Conservation (phyloP, 805 yeast species). For the Crinitomyces ghanaensis region DNA sequence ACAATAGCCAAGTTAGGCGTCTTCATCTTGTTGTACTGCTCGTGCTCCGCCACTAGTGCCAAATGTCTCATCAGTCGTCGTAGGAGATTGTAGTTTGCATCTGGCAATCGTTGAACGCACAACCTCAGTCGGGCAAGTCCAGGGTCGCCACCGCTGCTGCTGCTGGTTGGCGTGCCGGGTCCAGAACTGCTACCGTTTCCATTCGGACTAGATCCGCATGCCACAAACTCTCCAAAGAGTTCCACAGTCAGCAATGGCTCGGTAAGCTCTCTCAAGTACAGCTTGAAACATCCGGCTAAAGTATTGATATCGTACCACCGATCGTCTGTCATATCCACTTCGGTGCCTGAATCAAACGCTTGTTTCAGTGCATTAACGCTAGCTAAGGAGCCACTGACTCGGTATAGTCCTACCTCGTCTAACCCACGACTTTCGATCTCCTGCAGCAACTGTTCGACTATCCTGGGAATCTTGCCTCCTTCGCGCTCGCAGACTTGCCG, state of each 20-base stretch:
- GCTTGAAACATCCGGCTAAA: constrained; percentile 77
- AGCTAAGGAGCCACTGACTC: constrained; percentile 56
- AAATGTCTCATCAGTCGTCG: constrained; percentile 60
- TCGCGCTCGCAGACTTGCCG: constrained; percentile 67
- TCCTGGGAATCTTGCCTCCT: constrained; percentile 45
- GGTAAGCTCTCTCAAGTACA: constrained; percentile 75
- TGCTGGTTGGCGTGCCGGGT: too few species aligned
- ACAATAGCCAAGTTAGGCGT: constrained; percentile 86
- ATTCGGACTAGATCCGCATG: constrained; percentile 19
- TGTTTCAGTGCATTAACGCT: constrained; percentile 42
- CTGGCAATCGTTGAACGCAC: constrained; percentile 41
- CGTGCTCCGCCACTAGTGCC: constrained; percentile 52
- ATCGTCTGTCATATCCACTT: constrained; percentile 37
- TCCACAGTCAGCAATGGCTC: constrained; percentile 66
- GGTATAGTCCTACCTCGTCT: constrained; percentile 82
- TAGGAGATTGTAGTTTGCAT: constrained; percentile 54
- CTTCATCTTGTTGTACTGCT: constrained; percentile 71
- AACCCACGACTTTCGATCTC: constrained; percentile 82
- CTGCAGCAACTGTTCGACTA: constrained; percentile 52
- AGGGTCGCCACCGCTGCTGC: constrained; percentile 15
- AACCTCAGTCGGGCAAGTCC: constrained; percentile 17
- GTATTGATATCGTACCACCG: constrained; percentile 74
- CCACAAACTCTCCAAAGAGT: constrained; percentile 46
- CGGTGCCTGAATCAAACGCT: constrained; percentile 42
- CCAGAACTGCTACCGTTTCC: constrained; percentile 12